Conservation (phyloP, 2,329 filamentous ascomycete species). For the Sporothrix euskadiensis region DNA sequence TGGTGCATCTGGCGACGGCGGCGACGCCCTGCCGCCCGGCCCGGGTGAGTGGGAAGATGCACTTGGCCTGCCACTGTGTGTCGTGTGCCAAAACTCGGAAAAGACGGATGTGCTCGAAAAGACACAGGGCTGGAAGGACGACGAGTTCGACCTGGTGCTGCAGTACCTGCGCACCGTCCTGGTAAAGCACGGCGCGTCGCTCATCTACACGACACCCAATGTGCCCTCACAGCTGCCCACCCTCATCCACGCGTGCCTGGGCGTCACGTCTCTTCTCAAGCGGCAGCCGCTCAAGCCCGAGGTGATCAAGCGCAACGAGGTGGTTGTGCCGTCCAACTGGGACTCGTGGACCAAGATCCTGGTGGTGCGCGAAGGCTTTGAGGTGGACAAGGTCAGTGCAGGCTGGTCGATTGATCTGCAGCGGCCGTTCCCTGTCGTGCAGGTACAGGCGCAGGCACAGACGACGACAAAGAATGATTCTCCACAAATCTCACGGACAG, state of each 20-base stretch:
- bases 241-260: conserved; percentile 80
- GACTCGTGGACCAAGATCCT: conserved; percentile 98
- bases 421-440: conserved; percentile 44
- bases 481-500: not conserved
- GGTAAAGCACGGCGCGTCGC: conserved; percentile 79
- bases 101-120: conserved; percentile 89
- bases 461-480: conserved; percentile 9
- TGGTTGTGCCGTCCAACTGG: conserved; percentile 94
- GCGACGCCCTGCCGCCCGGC: conserved; percentile 73
- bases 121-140: conserved; percentile 90
- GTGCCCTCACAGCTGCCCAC: conserved; percentile 74
- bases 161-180: conserved; percentile 90
- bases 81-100: conserved; percentile 95
- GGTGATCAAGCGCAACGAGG: conserved; percentile 90
- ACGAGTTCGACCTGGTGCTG: conserved; percentile 92
- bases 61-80: conserved; percentile 80
- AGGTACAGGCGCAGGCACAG: conserved; percentile 31
- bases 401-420: conserved; percentile 86
- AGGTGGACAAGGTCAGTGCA: conserved; percentile 80
- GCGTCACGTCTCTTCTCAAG: conserved; percentile 80
- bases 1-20: conserved; percentile 45
- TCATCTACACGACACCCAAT: conserved; percentile 81
- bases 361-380: conserved; percentile 86
- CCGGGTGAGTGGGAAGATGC: conserved; percentile 93
- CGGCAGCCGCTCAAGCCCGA: conserved; percentile 81